Base-by-base conservation (phyloP, 163 green algal species). In the Prototheca cutis region DNA sequence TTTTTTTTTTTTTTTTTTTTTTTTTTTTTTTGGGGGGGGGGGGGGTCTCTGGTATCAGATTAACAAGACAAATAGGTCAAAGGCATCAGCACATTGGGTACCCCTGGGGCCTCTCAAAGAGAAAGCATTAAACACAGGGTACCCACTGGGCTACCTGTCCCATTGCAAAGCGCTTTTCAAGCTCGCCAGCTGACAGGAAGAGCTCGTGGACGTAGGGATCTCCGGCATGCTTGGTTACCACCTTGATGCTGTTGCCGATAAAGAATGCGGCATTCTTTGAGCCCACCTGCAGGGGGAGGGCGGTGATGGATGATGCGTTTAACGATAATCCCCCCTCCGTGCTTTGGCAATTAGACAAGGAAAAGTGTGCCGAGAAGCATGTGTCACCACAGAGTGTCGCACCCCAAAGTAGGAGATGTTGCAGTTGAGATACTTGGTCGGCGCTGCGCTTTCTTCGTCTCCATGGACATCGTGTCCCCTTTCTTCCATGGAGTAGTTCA, bases 401-500 rank as follows among this genome's bases (percentile, higher is more conserved):
- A 80, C 80, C 28, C 84, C 84, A 70, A 92, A 92, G 70, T 79
- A 90, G 33, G 75, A 85, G 13, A 88, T 67, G 63, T 89, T 77
- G 24, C 81, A 76, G 40, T 64, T 82, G 15, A 92, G 74, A 73
- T 85, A 89, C 48, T 33, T 51, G 10, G 42, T 51, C 10, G 17
- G 17, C 18, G 42, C 10, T 45, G 42, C 42, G 13, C 42, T 51
- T 17, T 45, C n/a, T 24, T 18, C 23, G 49, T 18, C 49, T 5
- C 24, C 4, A 24, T 24, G 15, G 47, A 21, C 31, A 27, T 32
- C 53, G 58, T 72, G 53, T 4, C 80, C 84, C 2, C 83, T 62
- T 58, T 94, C 86, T 59, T 89, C 80, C 84, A 91, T 86, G 33
- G 72, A 80, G 59, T 89, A 61, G 59, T 93, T 91, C 86, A 94